Conservation (phyloP, 2,329 filamentous ascomycete genomes). For the Hortaea sp. region DNA sequence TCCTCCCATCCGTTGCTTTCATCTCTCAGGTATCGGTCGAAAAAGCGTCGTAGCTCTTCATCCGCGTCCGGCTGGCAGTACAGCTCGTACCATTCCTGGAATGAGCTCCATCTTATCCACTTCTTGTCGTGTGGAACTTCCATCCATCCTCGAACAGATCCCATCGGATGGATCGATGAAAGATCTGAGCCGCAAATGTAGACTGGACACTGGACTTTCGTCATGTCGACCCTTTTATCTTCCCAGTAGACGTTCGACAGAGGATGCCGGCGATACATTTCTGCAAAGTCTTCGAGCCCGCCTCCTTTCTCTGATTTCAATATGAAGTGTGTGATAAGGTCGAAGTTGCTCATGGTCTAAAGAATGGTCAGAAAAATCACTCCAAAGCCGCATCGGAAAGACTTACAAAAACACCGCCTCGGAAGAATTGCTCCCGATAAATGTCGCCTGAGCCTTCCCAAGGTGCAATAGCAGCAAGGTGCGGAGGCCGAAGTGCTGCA, state of each 20-base stretch:
- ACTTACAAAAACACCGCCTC: constrained; percentile 26
- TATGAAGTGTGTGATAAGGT: too few relatives aligned
- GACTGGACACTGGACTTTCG: too few relatives aligned
- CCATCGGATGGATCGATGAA: too few relatives aligned
- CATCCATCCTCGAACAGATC: too few relatives aligned
- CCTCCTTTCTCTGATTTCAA: too few relatives aligned
- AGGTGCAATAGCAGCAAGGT: constrained; percentile 34
- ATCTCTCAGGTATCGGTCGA: constrained; percentile 37
- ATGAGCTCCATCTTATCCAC: constrained; percentile 15
- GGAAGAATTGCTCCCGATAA: constrained; percentile 37
- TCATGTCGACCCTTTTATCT: constrained; percentile 8
- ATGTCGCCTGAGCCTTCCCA: constrained; percentile 40
- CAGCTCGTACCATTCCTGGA: constrained; percentile 39
- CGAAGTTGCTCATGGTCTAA: too few relatives aligned
- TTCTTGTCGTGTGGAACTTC: constrained; percentile 5
- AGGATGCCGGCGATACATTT: constrained; percentile 1
- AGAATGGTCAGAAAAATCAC: too few relatives aligned
- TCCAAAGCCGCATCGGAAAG: too few relatives aligned
- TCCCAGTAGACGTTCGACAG: constrained; percentile 15
- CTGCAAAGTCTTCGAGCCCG: too few relatives aligned
- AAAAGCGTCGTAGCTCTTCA: constrained; percentile 34
- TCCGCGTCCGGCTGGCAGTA: constrained; percentile 20
- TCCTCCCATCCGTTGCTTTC: constrained; percentile 36
- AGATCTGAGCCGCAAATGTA: too few relatives aligned
- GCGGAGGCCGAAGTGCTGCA: constrained; percentile 33